Percentiles rank a stretch among this genome's conserved stretches.
Conservation (phyloP, 2,329 filamentous ascomycete species). For the Hypoxylon sp. region DNA sequence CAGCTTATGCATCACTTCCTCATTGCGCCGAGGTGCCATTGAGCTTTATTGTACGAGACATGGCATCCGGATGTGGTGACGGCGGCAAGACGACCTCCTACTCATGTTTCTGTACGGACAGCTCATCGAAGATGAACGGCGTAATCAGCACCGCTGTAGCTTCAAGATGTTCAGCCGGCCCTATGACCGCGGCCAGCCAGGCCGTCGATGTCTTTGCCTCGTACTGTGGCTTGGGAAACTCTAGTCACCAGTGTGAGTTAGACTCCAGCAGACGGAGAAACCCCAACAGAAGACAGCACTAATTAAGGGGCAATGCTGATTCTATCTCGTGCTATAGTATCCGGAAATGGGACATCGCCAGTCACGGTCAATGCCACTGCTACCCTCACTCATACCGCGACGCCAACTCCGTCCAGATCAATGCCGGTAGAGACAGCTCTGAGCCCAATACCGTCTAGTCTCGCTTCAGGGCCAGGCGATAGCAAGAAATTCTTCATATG, state of each 20-base stretch:
- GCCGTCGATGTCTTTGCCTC: constrained; percentile 22
- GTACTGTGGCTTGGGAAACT: constrained; percentile 6
- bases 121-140: constrained; percentile 18
- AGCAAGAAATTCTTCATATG: neutral
- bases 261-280: no score
- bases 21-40: constrained; percentile 9
- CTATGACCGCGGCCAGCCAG: constrained; percentile 1
- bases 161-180: constrained; percentile 14
- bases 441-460: constrained; percentile 16
- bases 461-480: neutral
- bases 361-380: constrained; percentile 12
- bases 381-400: constrained; percentile 19
- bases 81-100: constrained; percentile 11
- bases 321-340: neutral
- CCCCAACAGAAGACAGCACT: neutral
- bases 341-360: constrained; percentile 6
- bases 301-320: neutral
- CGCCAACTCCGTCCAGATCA: constrained; percentile 13
- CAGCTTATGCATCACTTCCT: constrained; percentile 12
- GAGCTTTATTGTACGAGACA: constrained; percentile 28
- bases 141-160: constrained; percentile 8
- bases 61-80: constrained; percentile 18
- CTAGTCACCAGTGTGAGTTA: neutral
- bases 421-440: constrained; percentile 13
- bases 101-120: constrained; percentile 23